Evolutionary conservation across 352 stramenopile species (phyloP).

Genomic region (Paralagenidium karlingii): DNA sequence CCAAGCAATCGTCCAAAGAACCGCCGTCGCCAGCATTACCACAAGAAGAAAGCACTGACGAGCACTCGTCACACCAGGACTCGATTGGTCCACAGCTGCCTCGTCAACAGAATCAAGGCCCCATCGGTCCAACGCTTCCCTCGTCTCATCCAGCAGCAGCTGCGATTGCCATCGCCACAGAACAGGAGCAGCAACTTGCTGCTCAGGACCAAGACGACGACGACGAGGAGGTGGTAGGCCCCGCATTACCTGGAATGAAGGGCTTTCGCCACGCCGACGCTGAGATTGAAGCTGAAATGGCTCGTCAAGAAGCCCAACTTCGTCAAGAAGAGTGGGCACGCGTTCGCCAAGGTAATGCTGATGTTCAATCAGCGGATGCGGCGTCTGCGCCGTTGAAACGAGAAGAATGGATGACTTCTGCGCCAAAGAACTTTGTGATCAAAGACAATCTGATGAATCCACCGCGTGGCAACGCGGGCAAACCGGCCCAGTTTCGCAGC

Average conservation of each 20-base stretch:
- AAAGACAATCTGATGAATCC: slow-evolving; percentile 39
- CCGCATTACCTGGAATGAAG: slow-evolving; percentile 62
- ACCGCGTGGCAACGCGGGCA: slow-evolving; percentile 31
- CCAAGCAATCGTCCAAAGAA: too few species aligned
- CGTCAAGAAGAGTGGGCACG: slow-evolving; percentile 56
- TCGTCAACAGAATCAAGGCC: too few species aligned
- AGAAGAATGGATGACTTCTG: slow-evolving; percentile 80
- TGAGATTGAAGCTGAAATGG: slow-evolving; percentile 61
- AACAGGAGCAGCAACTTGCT: too few species aligned
- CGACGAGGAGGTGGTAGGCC: slow-evolving; percentile 39
- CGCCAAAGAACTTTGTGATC: slow-evolving; percentile 62
- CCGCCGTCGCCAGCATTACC: too few species aligned
- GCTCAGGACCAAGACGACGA: slow-evolving; percentile 30
- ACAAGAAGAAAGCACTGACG: too few species aligned
- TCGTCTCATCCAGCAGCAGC: slow-evolving; percentile 3
- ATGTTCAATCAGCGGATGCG: not conserved
- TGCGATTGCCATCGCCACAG: not conserved
- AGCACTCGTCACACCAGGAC: too few species aligned
- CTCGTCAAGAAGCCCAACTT: slow-evolving; percentile 28
- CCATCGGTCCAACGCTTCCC: slow-evolving; percentile 46
- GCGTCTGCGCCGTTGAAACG: slow-evolving; percentile 13
- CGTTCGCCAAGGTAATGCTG: slow-evolving; percentile 9
- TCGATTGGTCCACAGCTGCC: too few species aligned
- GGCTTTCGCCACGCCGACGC: slow-evolving; percentile 61
- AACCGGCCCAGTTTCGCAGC: slow-evolving; percentile 30